Conservation (phyloP, 257 asterid genomes). For the Nyctanthes arbortristis region DNA sequence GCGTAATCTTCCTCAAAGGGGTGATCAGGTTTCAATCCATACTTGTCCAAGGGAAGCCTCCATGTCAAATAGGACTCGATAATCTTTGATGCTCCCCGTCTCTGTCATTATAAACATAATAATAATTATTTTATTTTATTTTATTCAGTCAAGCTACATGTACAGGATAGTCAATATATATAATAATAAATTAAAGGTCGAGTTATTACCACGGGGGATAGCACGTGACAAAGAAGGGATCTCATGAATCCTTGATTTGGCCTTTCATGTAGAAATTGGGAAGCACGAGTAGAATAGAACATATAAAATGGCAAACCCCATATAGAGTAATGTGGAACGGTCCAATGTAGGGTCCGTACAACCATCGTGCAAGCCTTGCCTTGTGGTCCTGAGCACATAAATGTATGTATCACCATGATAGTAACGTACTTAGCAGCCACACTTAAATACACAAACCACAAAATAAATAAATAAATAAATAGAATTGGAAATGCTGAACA, state of each 20-base stretch:
- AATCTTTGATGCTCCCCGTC: constrained; percentile 55
- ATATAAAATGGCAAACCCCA: constrained; percentile 92
- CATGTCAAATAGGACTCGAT: constrained; percentile 75
- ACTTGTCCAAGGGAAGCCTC: constrained; percentile 84
- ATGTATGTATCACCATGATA: background rate
- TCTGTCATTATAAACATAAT: constrained; percentile 54
- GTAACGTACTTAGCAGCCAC: background rate
- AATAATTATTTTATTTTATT: no score
- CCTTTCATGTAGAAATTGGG: constrained; percentile 76
- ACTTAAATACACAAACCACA: background rate
- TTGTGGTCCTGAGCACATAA: constrained; percentile 46
- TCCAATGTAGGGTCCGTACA: constrained; percentile 83
- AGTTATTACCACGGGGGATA: constrained; percentile 81
- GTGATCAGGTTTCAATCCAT: constrained; percentile 82
- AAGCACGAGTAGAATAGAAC: constrained; percentile 86
- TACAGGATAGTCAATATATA: no score
- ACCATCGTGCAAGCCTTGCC: constrained; percentile 85
- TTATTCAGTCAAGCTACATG: no score
- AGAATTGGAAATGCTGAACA: no score
- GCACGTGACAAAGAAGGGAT: constrained; percentile 50
- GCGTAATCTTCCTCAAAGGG: constrained; percentile 95
- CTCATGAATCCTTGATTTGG: constrained; percentile 84
- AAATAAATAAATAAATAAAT: no score
- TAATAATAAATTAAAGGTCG: no score
- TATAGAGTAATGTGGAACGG: constrained; percentile 86